These are phyloP conservation scores for Cruciata laevipes DNA, from an alignment of 257 asterid species.

Conservation along the genomic window DNA sequence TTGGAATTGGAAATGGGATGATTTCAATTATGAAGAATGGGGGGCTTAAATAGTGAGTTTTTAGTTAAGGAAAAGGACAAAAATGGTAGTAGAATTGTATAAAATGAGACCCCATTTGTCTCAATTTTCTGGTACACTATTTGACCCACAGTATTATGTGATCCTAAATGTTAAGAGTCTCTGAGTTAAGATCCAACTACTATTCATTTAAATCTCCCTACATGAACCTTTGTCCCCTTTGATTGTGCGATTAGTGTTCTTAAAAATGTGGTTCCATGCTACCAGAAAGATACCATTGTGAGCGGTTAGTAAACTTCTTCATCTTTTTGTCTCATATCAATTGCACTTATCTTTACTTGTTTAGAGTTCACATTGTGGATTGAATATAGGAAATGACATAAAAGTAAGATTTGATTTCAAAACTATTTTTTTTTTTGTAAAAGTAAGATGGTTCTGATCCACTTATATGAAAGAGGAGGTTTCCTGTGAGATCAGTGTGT, in stretches of 20 bases:
- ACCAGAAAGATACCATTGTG: slow-evolving; percentile 43
- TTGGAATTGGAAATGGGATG: slow-evolving; percentile 10
- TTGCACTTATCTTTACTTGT: not conserved
- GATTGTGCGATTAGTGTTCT: slow-evolving; percentile 18
- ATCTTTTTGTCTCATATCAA: slow-evolving; percentile 2
- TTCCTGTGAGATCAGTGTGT: too few relatives aligned
- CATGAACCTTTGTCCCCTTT: slow-evolving; percentile 20
- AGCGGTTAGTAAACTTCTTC: not conserved
- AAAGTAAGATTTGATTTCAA: too few relatives aligned
- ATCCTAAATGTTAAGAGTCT: slow-evolving; percentile 12
- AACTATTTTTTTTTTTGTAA: too few relatives aligned
- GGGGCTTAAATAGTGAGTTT: slow-evolving; percentile 29
- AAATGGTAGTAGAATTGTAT: slow-evolving; percentile 7
- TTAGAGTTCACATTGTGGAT: not conserved
- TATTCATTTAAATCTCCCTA: slow-evolving; percentile 11
- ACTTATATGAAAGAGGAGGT: too few relatives aligned
- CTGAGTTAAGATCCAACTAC: slow-evolving; percentile 24
- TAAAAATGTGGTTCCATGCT: slow-evolving; percentile 16
- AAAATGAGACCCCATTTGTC: slow-evolving; percentile 30
- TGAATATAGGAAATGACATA: too few relatives aligned
- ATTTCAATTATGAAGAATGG: slow-evolving; percentile 17
- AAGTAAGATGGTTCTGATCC: too few relatives aligned
- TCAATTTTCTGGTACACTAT: slow-evolving; percentile 5
- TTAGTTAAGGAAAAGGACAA: slow-evolving; percentile 23
- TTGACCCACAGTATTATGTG: slow-evolving; percentile 28